phyloP scores from a whole-genome alignment of 352 stramenopile species.

The Pythium grandisporangium region DNA sequence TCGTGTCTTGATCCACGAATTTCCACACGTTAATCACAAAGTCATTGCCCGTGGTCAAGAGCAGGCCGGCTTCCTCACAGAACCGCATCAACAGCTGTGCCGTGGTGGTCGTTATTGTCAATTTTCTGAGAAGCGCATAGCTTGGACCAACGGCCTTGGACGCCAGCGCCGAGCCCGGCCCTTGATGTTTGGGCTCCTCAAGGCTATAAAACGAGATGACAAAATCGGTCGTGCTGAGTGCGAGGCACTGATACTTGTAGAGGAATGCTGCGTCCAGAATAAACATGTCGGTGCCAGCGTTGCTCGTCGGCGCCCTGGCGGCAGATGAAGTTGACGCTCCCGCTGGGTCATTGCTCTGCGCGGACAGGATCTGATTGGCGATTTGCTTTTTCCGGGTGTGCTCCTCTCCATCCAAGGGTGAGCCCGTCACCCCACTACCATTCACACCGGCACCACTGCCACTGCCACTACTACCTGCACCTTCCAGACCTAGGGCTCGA shows the following conservation, averaged over 20 bases:
- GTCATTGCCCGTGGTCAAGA: conserved; percentile 62
- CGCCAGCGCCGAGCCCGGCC: conserved; percentile 5
- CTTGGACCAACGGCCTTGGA: conserved; percentile 10
- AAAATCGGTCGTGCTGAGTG: conserved; percentile 69
- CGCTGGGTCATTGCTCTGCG: no score
- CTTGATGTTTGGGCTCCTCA: conserved; percentile 33
- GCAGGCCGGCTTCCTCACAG: conserved; percentile 33
- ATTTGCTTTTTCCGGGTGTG: not conserved
- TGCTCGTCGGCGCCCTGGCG: not conserved
- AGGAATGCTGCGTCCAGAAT: conserved; percentile 66
- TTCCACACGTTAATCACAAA: conserved; percentile 69
- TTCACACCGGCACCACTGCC: no score
- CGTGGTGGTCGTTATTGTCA: conserved; percentile 55
- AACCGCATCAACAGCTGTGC: conserved; percentile 58
- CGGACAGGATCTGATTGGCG: no score
- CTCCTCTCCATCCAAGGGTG: not conserved
- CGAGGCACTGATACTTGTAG: conserved; percentile 44
- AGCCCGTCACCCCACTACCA: not conserved
- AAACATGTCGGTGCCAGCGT: conserved; percentile 21
- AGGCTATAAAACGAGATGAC: conserved; percentile 77
- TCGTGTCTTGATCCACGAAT: conserved; percentile 37
- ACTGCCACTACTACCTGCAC: no score
- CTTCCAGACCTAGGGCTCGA: no score
- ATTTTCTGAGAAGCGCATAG: conserved; percentile 30
- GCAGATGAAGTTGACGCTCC: not conserved